Evolutionary conservation across 495 filamentous ascomycete species (phyloP).

Genomic region (Stereocaulon alpinum): DNA sequence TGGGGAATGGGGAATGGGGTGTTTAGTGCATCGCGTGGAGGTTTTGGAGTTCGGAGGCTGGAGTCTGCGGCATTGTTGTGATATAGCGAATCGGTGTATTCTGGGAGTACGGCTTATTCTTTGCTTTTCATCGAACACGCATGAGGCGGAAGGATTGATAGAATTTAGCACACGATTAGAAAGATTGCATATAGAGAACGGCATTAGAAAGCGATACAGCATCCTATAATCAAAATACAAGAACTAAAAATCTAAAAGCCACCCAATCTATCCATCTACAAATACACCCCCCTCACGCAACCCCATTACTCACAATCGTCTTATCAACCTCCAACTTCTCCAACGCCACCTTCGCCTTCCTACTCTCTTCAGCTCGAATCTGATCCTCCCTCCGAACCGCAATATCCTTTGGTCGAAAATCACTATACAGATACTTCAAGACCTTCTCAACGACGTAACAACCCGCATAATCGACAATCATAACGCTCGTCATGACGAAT

Average conservation of each 20-base stretch:
- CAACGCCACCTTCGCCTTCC: conserved; percentile 52
- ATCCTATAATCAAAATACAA: background rate
- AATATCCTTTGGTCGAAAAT: conserved; percentile 91
- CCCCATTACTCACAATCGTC: conserved; percentile 20
- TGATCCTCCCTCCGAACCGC: conserved; percentile 79
- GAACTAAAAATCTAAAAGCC: background rate
- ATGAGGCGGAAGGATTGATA: too few species aligned
- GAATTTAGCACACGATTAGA: too few species aligned
- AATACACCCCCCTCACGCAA: background rate
- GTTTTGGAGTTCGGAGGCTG: too few species aligned
- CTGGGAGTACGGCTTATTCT: too few species aligned
- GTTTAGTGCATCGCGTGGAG: too few species aligned
- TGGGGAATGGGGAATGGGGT: too few species aligned
- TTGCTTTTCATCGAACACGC: too few species aligned
- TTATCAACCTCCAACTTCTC: conserved; percentile 44
- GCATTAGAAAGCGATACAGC: too few species aligned
- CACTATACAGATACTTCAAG: conserved; percentile 78
- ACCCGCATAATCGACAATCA: conserved; percentile 79
- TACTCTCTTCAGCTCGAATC: conserved; percentile 58
- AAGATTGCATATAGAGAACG: too few species aligned
- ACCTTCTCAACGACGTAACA: conserved; percentile 86
- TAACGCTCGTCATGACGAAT: conserved; percentile 67
- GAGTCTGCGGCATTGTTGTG: too few species aligned
- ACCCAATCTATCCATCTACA: conserved; percentile 3
- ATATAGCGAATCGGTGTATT: too few species aligned